Evolutionary conservation across 2,329 filamentous ascomycete genomes (phyloP), one percentile per base, ranked within the genome.

Genomic region (Chalara sp.): DNA sequence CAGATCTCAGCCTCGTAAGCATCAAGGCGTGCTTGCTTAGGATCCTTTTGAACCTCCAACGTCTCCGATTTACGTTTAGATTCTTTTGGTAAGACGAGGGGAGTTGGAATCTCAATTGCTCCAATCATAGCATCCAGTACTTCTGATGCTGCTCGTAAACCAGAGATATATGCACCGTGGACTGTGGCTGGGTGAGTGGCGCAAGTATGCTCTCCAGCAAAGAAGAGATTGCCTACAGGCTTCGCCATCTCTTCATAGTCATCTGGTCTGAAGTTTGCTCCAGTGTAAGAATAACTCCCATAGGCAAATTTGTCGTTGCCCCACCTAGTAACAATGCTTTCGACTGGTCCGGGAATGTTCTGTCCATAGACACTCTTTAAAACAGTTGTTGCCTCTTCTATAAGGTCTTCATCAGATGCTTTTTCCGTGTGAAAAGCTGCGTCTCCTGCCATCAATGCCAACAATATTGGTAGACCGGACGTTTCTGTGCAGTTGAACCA

Each of bases 401-500:
- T 75, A 6, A 99, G 81, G 40, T 82, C 80, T 39, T 86, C 80
- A 58, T 96, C 87, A 48, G 81, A 79, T 1, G 83, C 83, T 47
- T 75, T 75, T 68, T 99, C 95, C 0, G 89, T 89, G 56, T 95
- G 87, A 59, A 90, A 88, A 12, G 91, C 93, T 21, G 95, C 89
- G 60, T 96, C 89, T 28, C 93, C 93, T 46, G 92, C 92, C 92
- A 99, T 96, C 31, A 99, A 77, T 6, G 89, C 93, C 54, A 97
- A 83, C 29, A 96, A 76, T 47, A 90, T 89, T 1, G 88, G 93
- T 35, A 95, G 74, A 1, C 95, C 95, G 44, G 87, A 90, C 3
- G 89, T 95, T 59, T 89, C 88, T 53, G 90, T 86, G 49, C 90
- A 89, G 62, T 99, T 97, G 80, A 96, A 97, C 80, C 96, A 97